Evolutionary conservation across 1,284 basidiomycete species (phyloP).

Genomic region (Papiliotrema laurentii): DNA sequence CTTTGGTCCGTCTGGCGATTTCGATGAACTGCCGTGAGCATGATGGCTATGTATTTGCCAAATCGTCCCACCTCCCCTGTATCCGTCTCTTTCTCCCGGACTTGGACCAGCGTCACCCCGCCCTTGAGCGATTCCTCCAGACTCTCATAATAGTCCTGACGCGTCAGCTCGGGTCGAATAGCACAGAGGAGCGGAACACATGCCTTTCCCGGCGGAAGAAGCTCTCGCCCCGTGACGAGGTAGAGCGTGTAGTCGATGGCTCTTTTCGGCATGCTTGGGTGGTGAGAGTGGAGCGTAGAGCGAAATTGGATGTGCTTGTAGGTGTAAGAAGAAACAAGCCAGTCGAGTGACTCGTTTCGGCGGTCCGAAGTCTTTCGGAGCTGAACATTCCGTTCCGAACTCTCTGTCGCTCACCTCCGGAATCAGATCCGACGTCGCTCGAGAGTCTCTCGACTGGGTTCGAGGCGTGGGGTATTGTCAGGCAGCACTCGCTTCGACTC

Average conservation of each 20-base stretch:
- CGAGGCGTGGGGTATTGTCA: too few species aligned
- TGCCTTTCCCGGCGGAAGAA: constrained; percentile 76
- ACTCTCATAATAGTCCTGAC: constrained; percentile 66
- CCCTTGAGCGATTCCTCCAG: constrained; percentile 79
- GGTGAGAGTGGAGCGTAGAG: too few species aligned
- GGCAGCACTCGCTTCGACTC: too few species aligned
- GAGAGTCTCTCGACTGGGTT: background rate
- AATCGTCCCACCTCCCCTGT: constrained; percentile 62
- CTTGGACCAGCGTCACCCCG: constrained; percentile 83
- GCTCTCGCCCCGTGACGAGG: constrained; percentile 76
- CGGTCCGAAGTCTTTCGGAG: too few species aligned
- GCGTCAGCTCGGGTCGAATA: constrained; percentile 11
- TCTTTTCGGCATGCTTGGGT: constrained; percentile 35
- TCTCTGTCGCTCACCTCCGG: too few species aligned
- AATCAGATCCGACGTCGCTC: too few species aligned
- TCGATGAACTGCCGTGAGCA: constrained; percentile 62
- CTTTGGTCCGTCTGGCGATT: constrained; percentile 67
- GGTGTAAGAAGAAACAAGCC: too few species aligned
- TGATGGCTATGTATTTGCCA: background rate
- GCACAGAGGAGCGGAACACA: constrained; percentile 4
- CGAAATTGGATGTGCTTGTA: too few species aligned
- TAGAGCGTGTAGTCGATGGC: constrained; percentile 71
- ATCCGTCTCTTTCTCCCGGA: constrained; percentile 76
- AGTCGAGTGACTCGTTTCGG: too few species aligned
- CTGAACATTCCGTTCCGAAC: too few species aligned